phyloP scores from a whole-genome alignment of 352 stramenopile genomes.

The Pythium plurisporium region DNA sequence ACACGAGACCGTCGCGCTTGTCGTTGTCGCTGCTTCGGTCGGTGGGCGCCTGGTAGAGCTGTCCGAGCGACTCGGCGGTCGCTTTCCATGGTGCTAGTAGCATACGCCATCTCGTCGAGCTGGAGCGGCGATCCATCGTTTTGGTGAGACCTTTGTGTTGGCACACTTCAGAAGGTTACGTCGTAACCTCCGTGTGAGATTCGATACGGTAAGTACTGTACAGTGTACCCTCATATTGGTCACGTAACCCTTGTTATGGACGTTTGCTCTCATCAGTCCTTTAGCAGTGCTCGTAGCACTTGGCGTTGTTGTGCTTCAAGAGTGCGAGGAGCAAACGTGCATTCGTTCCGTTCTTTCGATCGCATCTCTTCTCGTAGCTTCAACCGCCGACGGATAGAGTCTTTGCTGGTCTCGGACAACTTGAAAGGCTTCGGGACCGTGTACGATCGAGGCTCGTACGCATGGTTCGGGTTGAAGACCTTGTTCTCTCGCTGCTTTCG shows the following conservation, averaged over 20 bases:
- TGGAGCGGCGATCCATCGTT: neutral
- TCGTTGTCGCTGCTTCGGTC: neutral
- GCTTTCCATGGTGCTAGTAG: neutral
- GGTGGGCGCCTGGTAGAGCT: neutral
- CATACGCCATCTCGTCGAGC: neutral
- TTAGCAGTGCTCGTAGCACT: conserved; percentile 25
- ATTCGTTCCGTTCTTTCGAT: conserved; percentile 48
- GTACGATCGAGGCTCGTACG: conserved; percentile 68
- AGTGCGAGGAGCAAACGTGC: conserved; percentile 53
- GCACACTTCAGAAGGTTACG: too few relatives aligned
- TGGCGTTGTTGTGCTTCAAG: conserved; percentile 52
- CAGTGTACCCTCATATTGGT: too few relatives aligned
- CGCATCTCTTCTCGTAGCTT: conserved; percentile 46
- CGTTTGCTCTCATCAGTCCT: too few relatives aligned
- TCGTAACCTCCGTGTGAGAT: too few relatives aligned
- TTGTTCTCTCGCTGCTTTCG: conserved; percentile 58
- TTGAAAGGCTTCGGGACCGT: conserved; percentile 76
- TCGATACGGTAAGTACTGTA: too few relatives aligned
- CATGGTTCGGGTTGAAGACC: conserved; percentile 46
- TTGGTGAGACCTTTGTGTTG: neutral
- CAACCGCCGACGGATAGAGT: conserved; percentile 38
- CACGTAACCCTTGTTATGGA: too few relatives aligned
- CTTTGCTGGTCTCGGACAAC: conserved; percentile 54
- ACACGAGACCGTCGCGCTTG: neutral
- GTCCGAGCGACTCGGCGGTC: neutral